Evolutionary conservation across 1,284 basidiomycete genomes (phyloP).

Genomic region (Termitomyces sp.): DNA sequence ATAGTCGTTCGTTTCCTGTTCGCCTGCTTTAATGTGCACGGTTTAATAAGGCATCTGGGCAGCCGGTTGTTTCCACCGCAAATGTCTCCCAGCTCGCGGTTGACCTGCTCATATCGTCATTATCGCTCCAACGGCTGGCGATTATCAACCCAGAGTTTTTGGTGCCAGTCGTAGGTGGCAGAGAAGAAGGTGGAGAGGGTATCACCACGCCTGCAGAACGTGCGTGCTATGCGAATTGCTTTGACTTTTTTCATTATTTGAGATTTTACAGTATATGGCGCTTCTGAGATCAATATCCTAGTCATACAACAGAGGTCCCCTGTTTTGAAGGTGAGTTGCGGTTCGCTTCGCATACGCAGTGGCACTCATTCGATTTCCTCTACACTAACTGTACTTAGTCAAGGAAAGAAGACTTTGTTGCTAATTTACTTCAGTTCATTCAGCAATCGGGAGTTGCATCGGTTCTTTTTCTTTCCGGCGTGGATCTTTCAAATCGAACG

Average conservation of each 20-base stretch:
- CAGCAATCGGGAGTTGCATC: slow-evolving; percentile 42
- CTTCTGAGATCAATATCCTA: slow-evolving; percentile 40
- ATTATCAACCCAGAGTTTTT: slow-evolving; percentile 57
- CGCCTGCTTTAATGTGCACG: not conserved
- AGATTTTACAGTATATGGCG: slow-evolving; percentile 55
- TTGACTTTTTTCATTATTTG: not conserved
- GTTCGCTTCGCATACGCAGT: not conserved
- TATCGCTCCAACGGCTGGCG: slow-evolving; percentile 55
- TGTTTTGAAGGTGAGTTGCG: slow-evolving; percentile 53
- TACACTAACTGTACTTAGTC: no score
- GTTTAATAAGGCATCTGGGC: slow-evolving; percentile 12
- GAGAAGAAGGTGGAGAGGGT: slow-evolving; percentile 53
- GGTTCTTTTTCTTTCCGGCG: slow-evolving; percentile 63
- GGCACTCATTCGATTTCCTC: not conserved
- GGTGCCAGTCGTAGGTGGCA: slow-evolving; percentile 63
- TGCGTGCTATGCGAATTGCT: slow-evolving; percentile 32
- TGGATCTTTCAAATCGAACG: slow-evolving; percentile 69
- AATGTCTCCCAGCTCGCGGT: slow-evolving; percentile 74
- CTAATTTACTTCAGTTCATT: slow-evolving; percentile 52
- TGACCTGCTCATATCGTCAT: slow-evolving; percentile 67
- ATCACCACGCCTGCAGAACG: slow-evolving; percentile 72
- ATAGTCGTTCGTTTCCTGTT: slow-evolving; percentile 41
- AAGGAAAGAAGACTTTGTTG: slow-evolving; percentile 64
- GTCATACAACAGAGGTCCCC: slow-evolving; percentile 77
- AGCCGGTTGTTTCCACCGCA: slow-evolving; percentile 78